Base-by-base conservation (phyloP, 2,329 filamentous ascomycete species). In the Ophiostoma pallidulum region DNA sequence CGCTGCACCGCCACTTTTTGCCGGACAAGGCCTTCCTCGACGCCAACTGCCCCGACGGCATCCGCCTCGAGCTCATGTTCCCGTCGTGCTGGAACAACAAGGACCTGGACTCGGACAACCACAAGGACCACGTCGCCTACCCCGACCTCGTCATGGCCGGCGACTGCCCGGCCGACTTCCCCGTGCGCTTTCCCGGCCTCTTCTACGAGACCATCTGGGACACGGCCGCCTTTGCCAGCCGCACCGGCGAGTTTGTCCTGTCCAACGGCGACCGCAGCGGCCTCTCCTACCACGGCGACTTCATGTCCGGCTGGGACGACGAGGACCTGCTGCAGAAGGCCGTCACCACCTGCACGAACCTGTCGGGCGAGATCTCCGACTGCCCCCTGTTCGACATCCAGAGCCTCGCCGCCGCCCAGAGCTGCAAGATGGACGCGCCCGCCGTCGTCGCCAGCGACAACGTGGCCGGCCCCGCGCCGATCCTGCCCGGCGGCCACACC, bases 201-300 rank as follows among this genome's bases (percentile, higher is more conserved):
- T 83, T 94, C 64, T 95, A 75, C 62, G 88, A 96, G 69, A 87
- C 83, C 29, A 94, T 94, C 62, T 94, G 81, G 77, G 70, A 82
- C 60, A 92, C 86, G 8, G 64, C 75, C 42, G 71, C 70, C 2
- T 94, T 85, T 64, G 67, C 66, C 24, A 74, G 73, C 48, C 65
- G 74, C 19, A 66, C 73, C 8, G 87, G 88, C 45, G 65, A 79
- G 54, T 95, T 94, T 59, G 72, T 89, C 42, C 66, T 94, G 43
- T 70, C 86, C 41, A 89, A 89, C 57, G 86, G 87, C 52, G 89
- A 96, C 58, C 19, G 41, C 37, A 3, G 45, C 82, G 82, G 86
- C 41, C 85, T 73, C 56, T 83, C 85, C 31, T 87, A 87, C 62
- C 78, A 92, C 60, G 87, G 74, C 41, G 87, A 94, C 60, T 90